Percentiles rank a stretch among this genome's conserved stretches.
Evolutionary conservation across 176 grass and related monocot genomes (phyloP).

Genomic region (Tuctoria greenei): DNA sequence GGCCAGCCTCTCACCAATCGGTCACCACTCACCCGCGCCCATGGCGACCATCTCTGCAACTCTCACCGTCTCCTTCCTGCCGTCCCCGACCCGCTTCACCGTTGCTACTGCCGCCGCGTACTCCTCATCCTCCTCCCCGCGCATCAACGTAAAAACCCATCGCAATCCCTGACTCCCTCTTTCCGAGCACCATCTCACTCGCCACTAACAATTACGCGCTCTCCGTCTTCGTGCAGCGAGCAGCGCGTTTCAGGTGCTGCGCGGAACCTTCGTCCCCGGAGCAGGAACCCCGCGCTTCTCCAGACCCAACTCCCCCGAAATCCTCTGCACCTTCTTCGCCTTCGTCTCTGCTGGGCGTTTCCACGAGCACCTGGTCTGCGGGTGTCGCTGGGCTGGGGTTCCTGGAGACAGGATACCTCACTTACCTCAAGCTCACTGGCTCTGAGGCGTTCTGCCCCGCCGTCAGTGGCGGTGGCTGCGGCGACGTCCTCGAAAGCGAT

Average conservation of each 20-base stretch:
- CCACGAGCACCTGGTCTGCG: slow-evolving; percentile 60
- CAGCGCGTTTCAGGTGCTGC: slow-evolving; percentile 44
- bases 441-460: slow-evolving; percentile 89
- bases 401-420: slow-evolving; percentile 87
- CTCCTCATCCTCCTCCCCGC: neutral
- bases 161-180: neutral
- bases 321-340: neutral
- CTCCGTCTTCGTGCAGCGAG: slow-evolving; percentile 30
- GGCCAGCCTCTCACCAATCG: neutral
- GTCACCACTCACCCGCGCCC: slow-evolving; percentile 43
- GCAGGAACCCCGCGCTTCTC: slow-evolving; percentile 10
- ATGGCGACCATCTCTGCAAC: slow-evolving; percentile 57
- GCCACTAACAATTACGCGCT: neutral
- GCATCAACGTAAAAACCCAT: slow-evolving; percentile 30
- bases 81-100: slow-evolving; percentile 10
- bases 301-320: neutral
- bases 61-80: slow-evolving; percentile 44
- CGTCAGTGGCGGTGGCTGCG: slow-evolving; percentile 56
- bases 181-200: neutral
- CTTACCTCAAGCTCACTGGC: slow-evolving; percentile 73
- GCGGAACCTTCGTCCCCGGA: slow-evolving; percentile 41
- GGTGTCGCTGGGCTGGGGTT: slow-evolving; percentile 64
- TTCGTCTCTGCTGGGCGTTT: slow-evolving; percentile 54
- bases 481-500: slow-evolving; percentile 77
- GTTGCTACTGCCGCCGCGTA: neutral